Evolutionary conservation across 169 alveolate species (phyloP).

Genomic region (Plasmodium inui): DNA sequence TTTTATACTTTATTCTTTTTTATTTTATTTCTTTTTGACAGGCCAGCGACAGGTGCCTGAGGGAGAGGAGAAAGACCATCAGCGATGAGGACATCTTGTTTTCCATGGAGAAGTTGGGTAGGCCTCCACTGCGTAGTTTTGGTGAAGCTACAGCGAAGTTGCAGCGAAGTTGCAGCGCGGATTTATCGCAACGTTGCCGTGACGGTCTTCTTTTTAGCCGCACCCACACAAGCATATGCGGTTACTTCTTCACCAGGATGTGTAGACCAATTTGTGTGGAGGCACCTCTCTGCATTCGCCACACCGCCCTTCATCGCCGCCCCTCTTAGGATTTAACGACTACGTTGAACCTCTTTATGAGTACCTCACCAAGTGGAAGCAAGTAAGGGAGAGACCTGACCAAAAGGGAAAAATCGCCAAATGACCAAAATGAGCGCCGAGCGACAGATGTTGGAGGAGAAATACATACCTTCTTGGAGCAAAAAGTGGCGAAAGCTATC

Average conservation of each 20-base stretch:
- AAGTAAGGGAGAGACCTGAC: slow-evolving; percentile 65
- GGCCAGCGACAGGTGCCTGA: slow-evolving; percentile 95
- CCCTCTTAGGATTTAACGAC: slow-evolving; percentile 79
- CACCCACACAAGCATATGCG: neutral
- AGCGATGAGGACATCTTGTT: slow-evolving; percentile 94
- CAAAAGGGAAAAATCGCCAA: neutral
- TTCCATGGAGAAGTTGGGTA: slow-evolving; percentile 93
- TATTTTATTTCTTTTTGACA: neutral
- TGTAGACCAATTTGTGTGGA: neutral
- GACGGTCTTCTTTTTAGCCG: neutral
- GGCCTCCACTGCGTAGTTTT: neutral
- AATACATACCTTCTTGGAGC: neutral
- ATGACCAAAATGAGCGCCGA: neutral
- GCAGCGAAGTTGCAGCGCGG: neutral
- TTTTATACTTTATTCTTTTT: neutral
- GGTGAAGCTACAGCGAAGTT: neutral
- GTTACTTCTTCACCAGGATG: neutral
- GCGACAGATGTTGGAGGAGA: neutral
- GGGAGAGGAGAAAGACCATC: slow-evolving; percentile 94
- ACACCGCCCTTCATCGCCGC: neutral
- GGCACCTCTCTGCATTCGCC: neutral
- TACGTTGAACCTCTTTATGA: slow-evolving; percentile 86
- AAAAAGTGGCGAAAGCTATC: neutral
- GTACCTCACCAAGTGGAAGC: slow-evolving; percentile 89
- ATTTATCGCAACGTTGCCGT: neutral